phyloP scores from a whole-genome alignment of 345 rosid genomes.

The Jatropha curcas region DNA sequence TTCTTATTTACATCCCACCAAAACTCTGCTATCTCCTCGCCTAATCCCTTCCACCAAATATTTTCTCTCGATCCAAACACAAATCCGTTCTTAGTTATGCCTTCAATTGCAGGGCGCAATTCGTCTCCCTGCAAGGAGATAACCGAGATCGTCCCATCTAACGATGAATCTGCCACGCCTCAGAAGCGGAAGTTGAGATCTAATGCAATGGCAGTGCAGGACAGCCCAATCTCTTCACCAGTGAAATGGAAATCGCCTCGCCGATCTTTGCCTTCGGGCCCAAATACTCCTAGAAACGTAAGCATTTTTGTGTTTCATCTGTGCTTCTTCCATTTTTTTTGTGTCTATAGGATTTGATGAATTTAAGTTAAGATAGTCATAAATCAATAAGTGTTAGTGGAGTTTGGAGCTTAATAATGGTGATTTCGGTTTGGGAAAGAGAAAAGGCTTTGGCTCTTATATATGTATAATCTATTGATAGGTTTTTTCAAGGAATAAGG shows the following conservation, averaged over 20 bases:
- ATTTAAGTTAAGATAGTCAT: too few relatives aligned
- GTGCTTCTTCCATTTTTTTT: too few relatives aligned
- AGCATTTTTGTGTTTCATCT: neutral
- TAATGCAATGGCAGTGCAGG: conserved; percentile 21
- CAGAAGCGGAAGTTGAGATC: conserved; percentile 63
- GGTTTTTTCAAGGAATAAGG: neutral
- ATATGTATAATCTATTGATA: neutral
- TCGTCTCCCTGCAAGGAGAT: conserved; percentile 45
- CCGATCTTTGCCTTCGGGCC: conserved; percentile 40
- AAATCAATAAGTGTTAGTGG: neutral
- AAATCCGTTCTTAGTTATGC: conserved; percentile 29
- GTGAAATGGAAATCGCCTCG: conserved; percentile 56
- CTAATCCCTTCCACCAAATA: neutral
- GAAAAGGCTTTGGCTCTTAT: neutral
- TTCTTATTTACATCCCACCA: neutral
- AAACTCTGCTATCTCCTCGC: neutral
- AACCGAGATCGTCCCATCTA: conserved; percentile 33
- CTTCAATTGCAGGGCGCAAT: conserved; percentile 44
- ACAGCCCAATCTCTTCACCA: conserved; percentile 28
- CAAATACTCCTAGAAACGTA: conserved; percentile 28
- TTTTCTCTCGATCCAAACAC: neutral
- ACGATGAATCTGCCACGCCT: conserved; percentile 35
- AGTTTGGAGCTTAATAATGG: neutral
- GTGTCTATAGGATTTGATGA: too few relatives aligned
- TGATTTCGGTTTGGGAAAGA: neutral